A percentile compares a stretch with the other conserved stretches of the same genome.
These are phyloP conservation scores for Leishmania turanica DNA, from an alignment of 208 protist genomes.

Conservation along the genomic window DNA sequence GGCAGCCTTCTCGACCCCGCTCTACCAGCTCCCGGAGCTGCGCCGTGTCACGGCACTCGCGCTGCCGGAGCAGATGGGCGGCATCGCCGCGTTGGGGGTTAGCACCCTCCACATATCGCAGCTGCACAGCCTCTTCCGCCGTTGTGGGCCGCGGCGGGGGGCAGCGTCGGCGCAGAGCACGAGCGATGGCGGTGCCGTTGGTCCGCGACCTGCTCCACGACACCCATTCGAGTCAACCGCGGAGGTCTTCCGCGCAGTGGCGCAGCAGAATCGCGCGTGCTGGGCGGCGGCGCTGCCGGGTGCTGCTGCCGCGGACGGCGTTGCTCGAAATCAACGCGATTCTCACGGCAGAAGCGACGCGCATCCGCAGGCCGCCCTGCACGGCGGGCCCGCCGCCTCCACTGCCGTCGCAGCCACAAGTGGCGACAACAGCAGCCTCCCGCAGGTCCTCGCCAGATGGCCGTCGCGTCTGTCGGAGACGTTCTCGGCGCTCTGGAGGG, in stretches of 20 bases:
- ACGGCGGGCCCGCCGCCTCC: background rate
- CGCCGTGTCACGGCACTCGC: slow-evolving; percentile 30
- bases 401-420: background rate
- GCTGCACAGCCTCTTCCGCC: slow-evolving; percentile 30
- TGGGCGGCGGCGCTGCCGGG: slow-evolving; percentile 7
- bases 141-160: slow-evolving; percentile 5
- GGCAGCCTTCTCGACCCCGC: slow-evolving; percentile 14
- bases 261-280: slow-evolving; percentile 26
- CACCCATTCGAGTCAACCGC: slow-evolving; percentile 24
- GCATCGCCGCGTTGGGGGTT: slow-evolving; percentile 20
- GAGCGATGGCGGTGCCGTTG: slow-evolving; percentile 19
- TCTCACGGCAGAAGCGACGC: background rate
- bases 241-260: slow-evolving; percentile 14
- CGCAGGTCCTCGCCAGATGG: slow-evolving; percentile 20
- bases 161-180: background rate
- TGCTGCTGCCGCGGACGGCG: background rate
- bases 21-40: slow-evolving; percentile 40
- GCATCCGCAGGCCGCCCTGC: background rate
- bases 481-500: slow-evolving; percentile 25
- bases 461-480: slow-evolving; percentile 30
- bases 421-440: slow-evolving; percentile 7
- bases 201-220: slow-evolving; percentile 12
- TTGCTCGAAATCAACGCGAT: slow-evolving; percentile 2
- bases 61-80: slow-evolving; percentile 22
- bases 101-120: slow-evolving; percentile 24